Conservation (phyloP, 2,329 filamentous ascomycete species). For the Fusarium luffae region DNA sequence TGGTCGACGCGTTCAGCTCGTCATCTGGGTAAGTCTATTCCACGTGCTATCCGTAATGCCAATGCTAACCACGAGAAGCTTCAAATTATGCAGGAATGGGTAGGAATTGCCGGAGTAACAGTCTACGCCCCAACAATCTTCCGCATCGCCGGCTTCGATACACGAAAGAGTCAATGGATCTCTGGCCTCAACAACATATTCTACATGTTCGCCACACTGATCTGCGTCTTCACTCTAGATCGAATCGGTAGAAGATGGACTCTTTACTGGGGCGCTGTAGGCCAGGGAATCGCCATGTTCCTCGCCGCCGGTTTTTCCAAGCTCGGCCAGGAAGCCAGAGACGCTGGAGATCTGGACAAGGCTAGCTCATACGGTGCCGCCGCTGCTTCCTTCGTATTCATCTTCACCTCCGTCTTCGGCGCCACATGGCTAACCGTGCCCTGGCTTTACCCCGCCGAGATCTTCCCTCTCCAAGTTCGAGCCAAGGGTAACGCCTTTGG, state of each 20-base stretch:
- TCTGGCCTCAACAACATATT: slow-evolving; percentile 64
- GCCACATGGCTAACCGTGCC: slow-evolving; percentile 65
- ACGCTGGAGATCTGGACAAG: slow-evolving; percentile 55
- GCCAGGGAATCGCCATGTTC: slow-evolving; percentile 74
- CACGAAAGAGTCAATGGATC: slow-evolving; percentile 71
- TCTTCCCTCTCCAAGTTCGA: slow-evolving; percentile 76
- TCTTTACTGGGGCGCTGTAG: slow-evolving; percentile 73
- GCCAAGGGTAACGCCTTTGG: slow-evolving; percentile 82
- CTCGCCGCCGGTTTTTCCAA: slow-evolving; percentile 64
- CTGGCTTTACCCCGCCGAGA: slow-evolving; percentile 76
- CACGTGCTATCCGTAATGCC: rapidly evolving
- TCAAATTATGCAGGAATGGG: slow-evolving; percentile 39
- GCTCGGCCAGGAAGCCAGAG: slow-evolving; percentile 63
- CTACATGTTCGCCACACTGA: slow-evolving; percentile 71
- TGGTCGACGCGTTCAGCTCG: slow-evolving; percentile 74
- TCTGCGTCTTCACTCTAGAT: slow-evolving; percentile 77
- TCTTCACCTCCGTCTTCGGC: slow-evolving; percentile 57
- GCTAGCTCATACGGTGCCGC: slow-evolving; percentile 68
- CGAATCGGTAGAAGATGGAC: slow-evolving; percentile 76
- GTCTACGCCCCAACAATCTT: slow-evolving; percentile 71
- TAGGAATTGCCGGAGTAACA: slow-evolving; percentile 73
- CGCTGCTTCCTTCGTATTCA: slow-evolving; percentile 76
- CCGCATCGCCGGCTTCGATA: slow-evolving; percentile 72
- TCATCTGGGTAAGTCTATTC: slow-evolving; percentile 66
- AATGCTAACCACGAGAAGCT: neutral